These are phyloP conservation scores for Endocladia muricata DNA, from an alignment of 31 red algal species.

Conservation along the genomic window DNA sequence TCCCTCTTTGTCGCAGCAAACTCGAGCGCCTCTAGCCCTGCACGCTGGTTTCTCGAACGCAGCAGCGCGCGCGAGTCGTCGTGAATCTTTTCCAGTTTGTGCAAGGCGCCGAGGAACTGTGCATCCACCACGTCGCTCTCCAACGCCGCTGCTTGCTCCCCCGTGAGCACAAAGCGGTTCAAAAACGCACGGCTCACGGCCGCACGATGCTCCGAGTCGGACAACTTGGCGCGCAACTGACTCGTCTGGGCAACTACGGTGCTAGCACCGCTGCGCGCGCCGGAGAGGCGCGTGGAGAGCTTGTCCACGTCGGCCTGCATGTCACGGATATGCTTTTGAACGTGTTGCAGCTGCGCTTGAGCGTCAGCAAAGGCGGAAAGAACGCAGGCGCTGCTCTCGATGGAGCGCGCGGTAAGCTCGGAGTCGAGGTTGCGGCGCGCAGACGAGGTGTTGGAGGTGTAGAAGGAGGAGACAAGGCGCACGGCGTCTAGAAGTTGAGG, in stretches of 20 bases:
- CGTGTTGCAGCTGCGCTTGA: constrained; percentile 31
- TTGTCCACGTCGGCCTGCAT: constrained; percentile 66
- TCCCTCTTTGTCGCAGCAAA: constrained; percentile 84
- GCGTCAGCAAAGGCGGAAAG: constrained; percentile 59
- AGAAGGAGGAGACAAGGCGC: constrained; percentile 44
- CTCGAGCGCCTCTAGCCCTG: constrained; percentile 74
- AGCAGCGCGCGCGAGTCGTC: constrained; percentile 62
- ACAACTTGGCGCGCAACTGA: constrained; percentile 55
- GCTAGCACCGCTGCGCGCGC: constrained; percentile 56
- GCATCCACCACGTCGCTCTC: constrained; percentile 47
- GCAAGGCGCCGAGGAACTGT: constrained; percentile 50
- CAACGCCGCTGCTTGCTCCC: constrained; percentile 35
- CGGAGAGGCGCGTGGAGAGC: constrained; percentile 56
- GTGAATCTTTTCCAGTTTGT: constrained; percentile 71
- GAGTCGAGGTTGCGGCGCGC: constrained; percentile 46
- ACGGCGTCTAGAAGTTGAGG: constrained; percentile 40
- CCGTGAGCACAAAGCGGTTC: constrained; percentile 63
- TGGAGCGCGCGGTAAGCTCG: constrained; percentile 27
- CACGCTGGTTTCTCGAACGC: constrained; percentile 54
- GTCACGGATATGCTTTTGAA: constrained; percentile 55
- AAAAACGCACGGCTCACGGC: constrained; percentile 62
- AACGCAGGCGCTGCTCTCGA: constrained; percentile 42
- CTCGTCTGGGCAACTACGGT: constrained; percentile 63
- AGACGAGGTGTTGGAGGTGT: constrained; percentile 32
- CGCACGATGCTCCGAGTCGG: constrained; percentile 45